Evolutionary conservation across 2,329 filamentous ascomycete genomes (phyloP), one percentile per base, ranked within the genome.

Genomic region (Karstenula rhodostoma): DNA sequence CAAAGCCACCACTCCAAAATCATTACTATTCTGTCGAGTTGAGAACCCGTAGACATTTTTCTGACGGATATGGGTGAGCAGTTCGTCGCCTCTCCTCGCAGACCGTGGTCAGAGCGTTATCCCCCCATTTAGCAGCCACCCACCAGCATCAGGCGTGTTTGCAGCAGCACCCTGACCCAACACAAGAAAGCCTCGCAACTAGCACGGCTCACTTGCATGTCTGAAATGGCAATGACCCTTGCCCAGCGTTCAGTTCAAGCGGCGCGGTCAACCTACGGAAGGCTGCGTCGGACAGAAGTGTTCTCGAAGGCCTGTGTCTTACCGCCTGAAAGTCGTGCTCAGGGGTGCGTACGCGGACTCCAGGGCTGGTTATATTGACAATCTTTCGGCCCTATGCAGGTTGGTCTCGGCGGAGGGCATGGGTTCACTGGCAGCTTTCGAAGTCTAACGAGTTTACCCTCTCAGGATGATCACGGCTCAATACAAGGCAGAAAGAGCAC

Each of bases 351-450:
- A 40, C 1, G n/a, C 48, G 49, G 47, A 58, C 27, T 44, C 48
- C 47, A 46, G 23, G 35, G 37, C 8, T 42, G 33, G 23, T 9
- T 42, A 55, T 48, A 35, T 33, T 22, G 29, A 54, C 10, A 42
- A n/a, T 27, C 50, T 48, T 40, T 40, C 37, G 37, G 37, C 7
- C 37, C 37, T 49, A 29, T 49, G 54, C 42, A 50, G 29, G 43
- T 50, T 49, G 50, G 40, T 27, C 49, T 40, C 29, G 54, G 54
- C 47, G 12, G 29, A 10, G 46, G 17, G 25, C 43, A 37, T 37
- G 44, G 13, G 5, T 19, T 40, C n/a, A 29, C 4, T 17, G 12
- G 12, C 5, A 27, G 7, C 23, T 12, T 22, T 29, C 10, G 17
- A 47, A 15, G 15, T 19, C 15, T 15, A 40, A n/a, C 13, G 35